Conservation (phyloP, 768 basidiomycete species). For the Cyathus striatus region DNA sequence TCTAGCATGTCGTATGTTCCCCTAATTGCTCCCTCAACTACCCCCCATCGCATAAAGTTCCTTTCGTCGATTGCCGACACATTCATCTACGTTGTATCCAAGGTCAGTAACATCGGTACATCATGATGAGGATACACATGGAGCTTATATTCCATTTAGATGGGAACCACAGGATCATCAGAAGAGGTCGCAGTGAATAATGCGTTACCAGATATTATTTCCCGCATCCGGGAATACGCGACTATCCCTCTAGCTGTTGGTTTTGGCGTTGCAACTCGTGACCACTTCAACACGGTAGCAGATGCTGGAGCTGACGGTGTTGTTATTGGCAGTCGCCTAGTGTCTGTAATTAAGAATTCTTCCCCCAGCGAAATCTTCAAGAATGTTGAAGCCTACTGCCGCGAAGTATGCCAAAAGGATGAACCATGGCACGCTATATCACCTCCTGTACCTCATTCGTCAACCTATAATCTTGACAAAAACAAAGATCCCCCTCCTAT, state of each 20-base stretch:
- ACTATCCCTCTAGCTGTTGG: conserved; percentile 89
- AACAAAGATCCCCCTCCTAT: conserved; percentile 21
- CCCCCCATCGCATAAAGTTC: conserved; percentile 82
- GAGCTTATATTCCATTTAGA: conserved; percentile 37
- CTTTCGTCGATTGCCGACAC: conserved; percentile 90
- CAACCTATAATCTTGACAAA: conserved; percentile 21
- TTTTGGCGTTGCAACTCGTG: conserved; percentile 89
- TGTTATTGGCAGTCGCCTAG: conserved; percentile 87
- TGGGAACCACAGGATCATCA: conserved; percentile 97
- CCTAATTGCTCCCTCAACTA: conserved; percentile 91
- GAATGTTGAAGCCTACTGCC: conserved; percentile 70
- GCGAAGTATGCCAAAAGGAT: conserved; percentile 51
- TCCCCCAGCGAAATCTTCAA: conserved; percentile 40
- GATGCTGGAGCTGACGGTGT: conserved; percentile 93
- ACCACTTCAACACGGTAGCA: conserved; percentile 83
- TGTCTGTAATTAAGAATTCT: conserved; percentile 71
- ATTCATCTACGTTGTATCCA: conserved; percentile 98
- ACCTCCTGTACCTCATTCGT: conserved; percentile 17
- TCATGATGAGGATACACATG: too few relatives aligned
- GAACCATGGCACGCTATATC: conserved; percentile 30
- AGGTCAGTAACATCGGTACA: conserved; percentile 38
- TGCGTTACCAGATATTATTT: conserved; percentile 78
- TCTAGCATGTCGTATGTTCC: conserved; percentile 90
- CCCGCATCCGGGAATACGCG: conserved; percentile 75
- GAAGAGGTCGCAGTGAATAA: conserved; percentile 64